These are phyloP conservation scores for Pulveroboletus sp. DNA, from an alignment of 768 basidiomycete genomes.

Conservation along the genomic window DNA sequence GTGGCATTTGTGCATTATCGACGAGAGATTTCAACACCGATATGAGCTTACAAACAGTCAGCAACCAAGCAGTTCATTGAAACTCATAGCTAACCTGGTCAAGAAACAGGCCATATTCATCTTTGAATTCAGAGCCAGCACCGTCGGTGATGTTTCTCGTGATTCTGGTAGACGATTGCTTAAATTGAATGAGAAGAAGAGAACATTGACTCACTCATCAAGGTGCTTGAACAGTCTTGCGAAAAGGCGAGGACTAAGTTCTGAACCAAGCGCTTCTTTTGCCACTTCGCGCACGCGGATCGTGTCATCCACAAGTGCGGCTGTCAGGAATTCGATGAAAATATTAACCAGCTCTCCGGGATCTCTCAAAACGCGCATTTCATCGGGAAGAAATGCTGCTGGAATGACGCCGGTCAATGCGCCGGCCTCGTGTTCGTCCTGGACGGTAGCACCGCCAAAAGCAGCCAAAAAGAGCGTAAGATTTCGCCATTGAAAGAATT, in stretches of 20 bases:
- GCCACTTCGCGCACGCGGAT: conserved; percentile 72
- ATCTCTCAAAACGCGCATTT: conserved; percentile 60
- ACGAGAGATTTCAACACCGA: conserved; percentile 71
- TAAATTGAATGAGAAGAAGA: not conserved
- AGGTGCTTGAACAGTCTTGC: conserved; percentile 64
- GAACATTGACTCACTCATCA: conserved; percentile 56
- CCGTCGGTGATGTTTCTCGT: conserved; percentile 49
- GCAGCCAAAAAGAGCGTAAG: conserved; percentile 73
- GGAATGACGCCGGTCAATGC: conserved; percentile 55
- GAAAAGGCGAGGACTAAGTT: conserved; percentile 70
- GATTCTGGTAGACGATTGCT: conserved; percentile 34
- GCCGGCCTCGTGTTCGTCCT: conserved; percentile 48
- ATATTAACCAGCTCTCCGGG: conserved; percentile 54
- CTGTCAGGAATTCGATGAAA: conserved; percentile 69
- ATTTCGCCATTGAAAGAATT: conserved; percentile 82
- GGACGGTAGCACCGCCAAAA: conserved; percentile 61
- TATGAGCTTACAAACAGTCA: conserved; percentile 50
- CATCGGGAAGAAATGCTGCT: conserved; percentile 58
- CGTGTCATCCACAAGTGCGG: conserved; percentile 58
- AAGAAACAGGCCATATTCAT: conserved; percentile 48
- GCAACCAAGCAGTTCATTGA: not conserved
- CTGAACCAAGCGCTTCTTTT: conserved; percentile 74
- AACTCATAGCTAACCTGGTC: conserved; percentile 56
- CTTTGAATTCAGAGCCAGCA: conserved; percentile 39
- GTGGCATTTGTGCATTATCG: conserved; percentile 59